Evolutionary conservation across 1,139 yeast species (phyloP).

Genomic region (Diutina siamensis): DNA sequence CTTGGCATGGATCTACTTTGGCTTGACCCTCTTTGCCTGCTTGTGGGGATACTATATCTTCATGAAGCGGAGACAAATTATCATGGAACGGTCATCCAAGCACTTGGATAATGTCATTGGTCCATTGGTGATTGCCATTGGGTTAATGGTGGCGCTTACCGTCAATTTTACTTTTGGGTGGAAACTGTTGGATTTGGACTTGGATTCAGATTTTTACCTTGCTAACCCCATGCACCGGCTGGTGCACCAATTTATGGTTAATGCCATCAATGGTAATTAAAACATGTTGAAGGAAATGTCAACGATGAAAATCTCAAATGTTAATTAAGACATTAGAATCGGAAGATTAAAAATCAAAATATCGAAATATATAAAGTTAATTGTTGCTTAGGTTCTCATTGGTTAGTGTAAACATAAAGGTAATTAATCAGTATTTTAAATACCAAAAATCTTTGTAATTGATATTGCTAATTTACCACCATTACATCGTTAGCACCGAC

Average conservation of each 20-base stretch:
- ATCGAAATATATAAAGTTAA: too few species aligned
- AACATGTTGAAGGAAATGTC: neutral
- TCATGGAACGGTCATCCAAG: slow-evolving; percentile 70
- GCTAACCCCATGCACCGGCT: neutral
- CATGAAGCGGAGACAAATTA: slow-evolving; percentile 56
- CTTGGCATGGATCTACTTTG: slow-evolving; percentile 74
- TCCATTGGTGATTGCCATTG: slow-evolving; percentile 67
- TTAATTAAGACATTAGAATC: too few species aligned
- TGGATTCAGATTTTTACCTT: neutral
- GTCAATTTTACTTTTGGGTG: slow-evolving; percentile 63
- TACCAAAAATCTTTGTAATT: too few species aligned
- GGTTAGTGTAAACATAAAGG: too few species aligned
- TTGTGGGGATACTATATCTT: slow-evolving; percentile 84
- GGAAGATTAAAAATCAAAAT: too few species aligned
- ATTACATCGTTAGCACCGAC: too few species aligned
- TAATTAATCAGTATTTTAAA: too few species aligned
- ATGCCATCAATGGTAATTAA: neutral
- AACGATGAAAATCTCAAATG: too few species aligned
- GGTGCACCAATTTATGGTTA: neutral
- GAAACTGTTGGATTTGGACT: slow-evolving; percentile 1
- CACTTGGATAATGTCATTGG: slow-evolving; percentile 88
- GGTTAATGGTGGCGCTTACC: slow-evolving; percentile 53
- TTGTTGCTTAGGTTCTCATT: too few species aligned
- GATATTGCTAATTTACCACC: too few species aligned
- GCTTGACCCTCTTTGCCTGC: slow-evolving; percentile 69